Conservation (phyloP, 805 yeast species). For the Barnettozyma vustinii region DNA sequence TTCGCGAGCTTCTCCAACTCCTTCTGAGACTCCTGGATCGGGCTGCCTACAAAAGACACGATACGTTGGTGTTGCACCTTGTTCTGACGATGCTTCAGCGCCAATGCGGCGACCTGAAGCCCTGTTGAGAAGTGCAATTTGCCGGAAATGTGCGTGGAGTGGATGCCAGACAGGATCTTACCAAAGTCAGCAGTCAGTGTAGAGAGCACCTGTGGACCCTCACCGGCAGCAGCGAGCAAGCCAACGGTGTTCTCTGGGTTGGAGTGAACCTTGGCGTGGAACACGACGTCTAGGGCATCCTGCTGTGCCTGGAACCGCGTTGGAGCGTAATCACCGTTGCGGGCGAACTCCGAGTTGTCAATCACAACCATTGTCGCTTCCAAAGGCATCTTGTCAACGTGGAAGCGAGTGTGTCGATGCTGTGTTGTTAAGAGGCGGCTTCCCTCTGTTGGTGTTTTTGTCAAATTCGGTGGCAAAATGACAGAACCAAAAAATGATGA, state of each 20-base stretch:
- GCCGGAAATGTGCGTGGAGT: slow-evolving; percentile 71
- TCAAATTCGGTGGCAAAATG: not conserved
- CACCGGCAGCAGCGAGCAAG: slow-evolving; percentile 81
- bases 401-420: not conserved
- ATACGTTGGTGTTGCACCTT: slow-evolving; percentile 88
- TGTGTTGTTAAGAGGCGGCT: not conserved
- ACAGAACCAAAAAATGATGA: not conserved
- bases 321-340: slow-evolving; percentile 91
- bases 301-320: slow-evolving; percentile 89
- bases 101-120: slow-evolving; percentile 88
- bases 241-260: slow-evolving; percentile 97
- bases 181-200: slow-evolving; percentile 88
- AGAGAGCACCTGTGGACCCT: slow-evolving; percentile 79
- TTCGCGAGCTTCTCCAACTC: slow-evolving; percentile 83
- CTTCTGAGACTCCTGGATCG: slow-evolving; percentile 61
- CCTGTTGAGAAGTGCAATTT: slow-evolving; percentile 68
- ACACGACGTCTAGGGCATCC: slow-evolving; percentile 82
- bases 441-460: not conserved
- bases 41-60: slow-evolving; percentile 84
- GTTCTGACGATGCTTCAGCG: slow-evolving; percentile 93
- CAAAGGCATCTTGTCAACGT: slow-evolving; percentile 59
- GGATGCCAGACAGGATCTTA: slow-evolving; percentile 76
- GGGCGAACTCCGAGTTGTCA: slow-evolving; percentile 93
- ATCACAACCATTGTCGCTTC: slow-evolving; percentile 95
- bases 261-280: slow-evolving; percentile 76